These are phyloP conservation scores for Silene vulgaris DNA, from an alignment of 179 eudicot species.

Conservation along the genomic window DNA sequence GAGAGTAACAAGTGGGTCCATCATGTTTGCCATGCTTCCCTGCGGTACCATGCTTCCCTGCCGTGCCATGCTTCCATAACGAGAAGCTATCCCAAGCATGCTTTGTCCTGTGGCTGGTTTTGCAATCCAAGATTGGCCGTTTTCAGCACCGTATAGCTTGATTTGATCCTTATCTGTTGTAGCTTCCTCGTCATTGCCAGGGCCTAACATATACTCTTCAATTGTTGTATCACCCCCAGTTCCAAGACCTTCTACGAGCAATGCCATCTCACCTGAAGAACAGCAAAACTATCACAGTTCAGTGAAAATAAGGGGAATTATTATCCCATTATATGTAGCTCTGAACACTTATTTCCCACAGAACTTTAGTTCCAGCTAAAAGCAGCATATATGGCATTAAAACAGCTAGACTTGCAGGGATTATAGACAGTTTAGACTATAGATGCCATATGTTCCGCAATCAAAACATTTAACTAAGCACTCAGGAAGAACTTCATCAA, in stretches of 20 bases:
- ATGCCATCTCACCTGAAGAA: constrained; percentile 36
- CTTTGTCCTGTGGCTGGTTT: constrained; percentile 45
- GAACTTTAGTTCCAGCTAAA: no score
- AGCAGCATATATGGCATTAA: no score
- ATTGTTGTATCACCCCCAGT: constrained; percentile 36
- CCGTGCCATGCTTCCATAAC: constrained; percentile 36
- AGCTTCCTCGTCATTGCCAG: constrained; percentile 37
- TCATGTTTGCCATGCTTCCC: constrained; percentile 42
- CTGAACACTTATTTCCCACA: background rate
- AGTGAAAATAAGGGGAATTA: background rate
- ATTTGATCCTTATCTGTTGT: constrained; percentile 36
- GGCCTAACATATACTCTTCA: constrained; percentile 43
- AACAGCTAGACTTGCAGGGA: background rate
- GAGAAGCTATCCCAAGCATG: constrained; percentile 40
- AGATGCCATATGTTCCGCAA: background rate
- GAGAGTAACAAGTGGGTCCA: constrained; percentile 46
- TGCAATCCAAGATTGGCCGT: constrained; percentile 48
- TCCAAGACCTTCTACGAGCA: constrained; percentile 48
- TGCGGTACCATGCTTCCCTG: constrained; percentile 38
- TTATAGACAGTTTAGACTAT: background rate
- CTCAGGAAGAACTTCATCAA: constrained; percentile 1
- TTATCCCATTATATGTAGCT: background rate
- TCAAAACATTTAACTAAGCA: background rate
- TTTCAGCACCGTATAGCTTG: constrained; percentile 39
- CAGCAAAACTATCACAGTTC: background rate